Evolutionary conservation across 2,329 filamentous ascomycete species (phyloP).

Genomic region (Epichloe festucae): DNA sequence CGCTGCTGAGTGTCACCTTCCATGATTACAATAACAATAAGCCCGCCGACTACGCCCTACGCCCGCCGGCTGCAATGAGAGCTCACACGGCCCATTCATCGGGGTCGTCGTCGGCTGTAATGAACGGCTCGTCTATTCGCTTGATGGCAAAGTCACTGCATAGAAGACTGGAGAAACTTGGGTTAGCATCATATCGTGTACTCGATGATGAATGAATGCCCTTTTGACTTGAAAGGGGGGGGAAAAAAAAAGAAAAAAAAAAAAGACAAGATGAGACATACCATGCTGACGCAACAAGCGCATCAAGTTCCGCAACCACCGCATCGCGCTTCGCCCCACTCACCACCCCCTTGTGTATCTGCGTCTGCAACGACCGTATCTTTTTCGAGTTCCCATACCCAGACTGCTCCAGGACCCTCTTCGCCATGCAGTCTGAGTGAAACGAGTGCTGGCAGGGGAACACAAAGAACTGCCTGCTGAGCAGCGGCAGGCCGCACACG

Average conservation of each 20-base stretch:
- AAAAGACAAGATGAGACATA: conserved; percentile 27
- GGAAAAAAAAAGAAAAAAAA: not conserved
- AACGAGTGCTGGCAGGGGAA: conserved; percentile 98
- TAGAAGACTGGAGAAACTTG: conserved; percentile 50
- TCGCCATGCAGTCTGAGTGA: conserved; percentile 85
- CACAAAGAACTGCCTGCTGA: conserved; percentile 91
- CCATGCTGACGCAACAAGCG: conserved; percentile 83
- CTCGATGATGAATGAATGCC: too few relatives aligned
- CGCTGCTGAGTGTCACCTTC: too few relatives aligned
- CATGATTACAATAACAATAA: too few relatives aligned
- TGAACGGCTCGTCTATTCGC: conserved; percentile 85
- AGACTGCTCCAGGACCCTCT: conserved; percentile 70
- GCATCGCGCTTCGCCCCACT: conserved; percentile 62
- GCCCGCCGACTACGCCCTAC: too few relatives aligned
- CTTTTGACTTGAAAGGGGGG: not conserved
- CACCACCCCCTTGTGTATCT: conserved; percentile 65
- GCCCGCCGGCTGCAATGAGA: too few relatives aligned
- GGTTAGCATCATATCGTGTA: conserved; percentile 2
- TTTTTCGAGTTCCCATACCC: conserved; percentile 62
- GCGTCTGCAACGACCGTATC: conserved; percentile 74
- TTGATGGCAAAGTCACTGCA: conserved; percentile 94
- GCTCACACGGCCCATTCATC: conserved; percentile 64
- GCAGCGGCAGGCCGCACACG: conserved; percentile 69
- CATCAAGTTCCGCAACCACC: conserved; percentile 79
- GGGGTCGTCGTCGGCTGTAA: conserved; percentile 56